Base-by-base conservation (phyloP, 2,329 filamentous ascomycete species). In the Teratosphaeria destructans region DNA sequence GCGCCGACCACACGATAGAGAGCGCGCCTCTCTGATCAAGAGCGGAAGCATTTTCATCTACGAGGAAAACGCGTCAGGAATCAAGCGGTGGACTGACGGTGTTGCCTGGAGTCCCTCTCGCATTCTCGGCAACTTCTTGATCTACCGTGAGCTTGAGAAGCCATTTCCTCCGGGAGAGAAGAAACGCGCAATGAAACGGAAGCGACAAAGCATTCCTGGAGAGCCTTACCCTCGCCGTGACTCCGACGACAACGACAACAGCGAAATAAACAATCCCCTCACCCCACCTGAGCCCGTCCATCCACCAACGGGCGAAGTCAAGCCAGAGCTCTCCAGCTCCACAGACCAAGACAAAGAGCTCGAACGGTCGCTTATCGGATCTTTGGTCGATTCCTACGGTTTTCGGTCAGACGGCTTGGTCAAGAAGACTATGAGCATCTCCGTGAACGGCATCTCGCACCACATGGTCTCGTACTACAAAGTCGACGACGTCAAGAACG, bases 71-170 rank as follows among this genome's bases (percentile, higher is more conserved):
- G 86, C 89, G 0, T 95, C 91, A 0, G 90, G 90, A 5, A 95
- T 96, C 76, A 95, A 95, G 76, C 82, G 92, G 59, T 96, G 92
- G 92, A 96, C 91, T 0, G 92, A 96, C 66, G 91, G 92, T 14
- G 84, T 93, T 11, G 86, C 87, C 6, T 96, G 92, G 92, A 95
- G 89, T 66, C 92, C 92, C 0, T 95, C 87, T 73, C 86, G 88
- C 16, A 93, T 95, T 55, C 79, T 93, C 55, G 87, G 87, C 60
- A 94, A 94, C 71, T 95, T 90, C 67, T 81, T 95, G 52, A 83
- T 95, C 65, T 95, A 95, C 69, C 85, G 90, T 34, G 89, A 95
- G 72, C 81, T 95, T 52, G 83, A 88, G 63, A 85, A 87, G 67
- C 85, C 87, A 0, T 92, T 92, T 65, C 34, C 85, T 87, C 87